These are phyloP conservation scores for Fusarium subglutinans DNA, from an alignment of 2,329 filamentous ascomycete species.

Conservation along the genomic window DNA sequence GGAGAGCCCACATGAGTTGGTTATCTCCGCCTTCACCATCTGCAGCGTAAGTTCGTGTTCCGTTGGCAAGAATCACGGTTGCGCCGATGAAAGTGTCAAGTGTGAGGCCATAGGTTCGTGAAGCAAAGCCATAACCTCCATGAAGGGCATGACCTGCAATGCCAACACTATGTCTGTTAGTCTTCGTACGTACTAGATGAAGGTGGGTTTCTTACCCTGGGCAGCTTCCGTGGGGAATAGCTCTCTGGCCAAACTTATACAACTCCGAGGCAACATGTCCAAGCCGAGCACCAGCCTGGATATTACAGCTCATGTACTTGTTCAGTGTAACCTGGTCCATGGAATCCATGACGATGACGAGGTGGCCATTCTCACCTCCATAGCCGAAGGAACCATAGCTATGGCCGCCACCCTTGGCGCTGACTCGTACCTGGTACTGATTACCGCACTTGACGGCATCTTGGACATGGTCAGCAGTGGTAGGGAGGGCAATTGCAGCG, in stretches of 20 bases:
- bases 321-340: conserved; percentile 48
- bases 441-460: conserved; percentile 57
- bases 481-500: conserved; percentile 45
- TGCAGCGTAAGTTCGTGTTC: conserved; percentile 36
- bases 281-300: conserved; percentile 58
- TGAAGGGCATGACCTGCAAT: conserved; percentile 43
- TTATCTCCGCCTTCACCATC: conserved; percentile 24
- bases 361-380: conserved; percentile 52
- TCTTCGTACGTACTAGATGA: rapidly evolving
- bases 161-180: conserved; percentile 39
- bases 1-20: conserved; percentile 46
- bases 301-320: conserved; percentile 26
- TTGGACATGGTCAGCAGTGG: conserved; percentile 52
- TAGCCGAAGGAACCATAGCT: conserved; percentile 61
- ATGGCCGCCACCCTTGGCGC: conserved; percentile 62
- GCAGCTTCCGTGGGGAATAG: conserved; percentile 62
- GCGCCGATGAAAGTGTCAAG: conserved; percentile 44
- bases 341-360: conserved; percentile 53
- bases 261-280: conserved; percentile 57
- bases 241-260: conserved; percentile 50
- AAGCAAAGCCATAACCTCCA: conserved; percentile 46
- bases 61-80: conserved; percentile 43
- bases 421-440: conserved; percentile 55
- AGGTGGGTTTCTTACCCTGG: conserved; percentile 51
- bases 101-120: conserved; percentile 42